phyloP scores from a whole-genome alignment of 2,329 filamentous ascomycete species.

The Ramularia collo-cygni region DNA sequence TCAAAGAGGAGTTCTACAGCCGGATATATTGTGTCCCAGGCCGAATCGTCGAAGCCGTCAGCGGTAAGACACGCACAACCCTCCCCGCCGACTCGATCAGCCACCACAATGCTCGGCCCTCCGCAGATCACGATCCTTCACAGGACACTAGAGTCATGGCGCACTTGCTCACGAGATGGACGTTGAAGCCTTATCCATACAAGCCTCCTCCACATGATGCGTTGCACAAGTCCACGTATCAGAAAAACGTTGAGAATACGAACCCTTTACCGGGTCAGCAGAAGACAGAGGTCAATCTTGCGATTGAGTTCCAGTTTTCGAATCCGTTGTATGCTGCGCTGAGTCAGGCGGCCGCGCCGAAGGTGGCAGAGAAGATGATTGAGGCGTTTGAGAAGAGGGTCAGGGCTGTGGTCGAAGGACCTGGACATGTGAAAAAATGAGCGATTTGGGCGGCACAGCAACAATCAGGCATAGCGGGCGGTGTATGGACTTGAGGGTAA shows the following conservation, averaged over 20 bases:
- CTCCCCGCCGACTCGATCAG: constrained; percentile 35
- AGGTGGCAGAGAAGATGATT: constrained; percentile 82
- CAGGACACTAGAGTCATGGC: constrained; percentile 48
- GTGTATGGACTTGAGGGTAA: too few relatives aligned
- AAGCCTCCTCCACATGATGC: constrained; percentile 39
- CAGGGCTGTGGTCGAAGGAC: constrained; percentile 42
- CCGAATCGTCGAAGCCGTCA: constrained; percentile 68
- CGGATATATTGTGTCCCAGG: constrained; percentile 70
- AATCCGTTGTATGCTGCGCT: constrained; percentile 83
- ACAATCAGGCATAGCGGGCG: not conserved
- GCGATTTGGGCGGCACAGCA: too few relatives aligned
- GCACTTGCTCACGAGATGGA: constrained; percentile 65
- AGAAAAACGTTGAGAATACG: constrained; percentile 36
- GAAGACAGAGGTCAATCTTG: constrained; percentile 67
- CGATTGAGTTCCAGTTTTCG: constrained; percentile 74
- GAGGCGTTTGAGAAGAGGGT: constrained; percentile 86
- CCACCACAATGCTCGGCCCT: constrained; percentile 34
- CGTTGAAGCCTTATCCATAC: constrained; percentile 44
- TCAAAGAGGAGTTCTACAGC: constrained; percentile 78
- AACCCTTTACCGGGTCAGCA: constrained; percentile 33
- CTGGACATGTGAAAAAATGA: constrained; percentile 4
- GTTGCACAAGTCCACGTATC: constrained; percentile 24
- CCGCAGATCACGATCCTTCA: constrained; percentile 33
- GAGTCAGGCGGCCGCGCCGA: constrained; percentile 73
- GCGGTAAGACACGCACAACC: constrained; percentile 48